phyloP scores from a whole-genome alignment of 148 eudicot genomes.

The Camellia lanceoleosa region DNA sequence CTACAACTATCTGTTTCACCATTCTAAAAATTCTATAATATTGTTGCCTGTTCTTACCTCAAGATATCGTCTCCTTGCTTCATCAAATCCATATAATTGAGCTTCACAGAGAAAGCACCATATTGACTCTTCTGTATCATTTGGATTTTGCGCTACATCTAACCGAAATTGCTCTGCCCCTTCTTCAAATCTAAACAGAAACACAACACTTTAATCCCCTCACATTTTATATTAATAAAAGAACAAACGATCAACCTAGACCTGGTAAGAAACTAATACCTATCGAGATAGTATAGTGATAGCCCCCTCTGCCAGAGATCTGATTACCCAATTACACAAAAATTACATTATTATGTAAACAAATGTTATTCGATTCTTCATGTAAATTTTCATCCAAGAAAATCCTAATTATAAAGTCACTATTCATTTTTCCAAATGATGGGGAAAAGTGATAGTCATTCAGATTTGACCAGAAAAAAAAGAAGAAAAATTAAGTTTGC shows the following conservation, averaged over 20 bases:
- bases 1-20: background rate
- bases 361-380: background rate
- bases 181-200: slow-evolving; percentile 66
- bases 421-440: background rate
- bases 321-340: slow-evolving; percentile 27
- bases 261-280: slow-evolving; percentile 34
- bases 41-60: slow-evolving; percentile 33
- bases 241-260: background rate
- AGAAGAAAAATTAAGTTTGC: background rate
- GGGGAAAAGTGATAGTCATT: background rate
- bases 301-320: slow-evolving; percentile 99
- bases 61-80: slow-evolving; percentile 76
- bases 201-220: background rate
- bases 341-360: slow-evolving; percentile 1
- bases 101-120: slow-evolving; percentile 99
- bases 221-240: background rate
- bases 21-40: background rate
- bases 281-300: slow-evolving; percentile 82
- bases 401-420: background rate
- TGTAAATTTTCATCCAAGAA: background rate
- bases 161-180: slow-evolving; percentile 89
- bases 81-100: slow-evolving; percentile 72
- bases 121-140: slow-evolving; percentile 94
- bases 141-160: slow-evolving; percentile 93
- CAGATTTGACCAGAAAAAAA: background rate